phyloP scores from a whole-genome alignment of 768 basidiomycete genomes.

The Pulveroboletus sp. region DNA sequence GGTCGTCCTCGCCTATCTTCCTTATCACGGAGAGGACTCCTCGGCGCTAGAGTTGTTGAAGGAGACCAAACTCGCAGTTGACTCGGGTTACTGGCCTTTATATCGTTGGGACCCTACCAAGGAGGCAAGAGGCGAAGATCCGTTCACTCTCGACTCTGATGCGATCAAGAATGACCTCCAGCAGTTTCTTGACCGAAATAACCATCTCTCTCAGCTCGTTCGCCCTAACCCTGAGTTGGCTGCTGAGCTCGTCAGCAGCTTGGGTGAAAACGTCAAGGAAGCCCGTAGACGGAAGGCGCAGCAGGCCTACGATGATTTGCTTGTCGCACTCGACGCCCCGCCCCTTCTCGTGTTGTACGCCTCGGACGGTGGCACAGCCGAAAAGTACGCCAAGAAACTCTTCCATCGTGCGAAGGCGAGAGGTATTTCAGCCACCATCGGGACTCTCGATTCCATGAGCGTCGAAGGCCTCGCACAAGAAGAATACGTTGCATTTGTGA shows the following conservation, averaged over 20 bases:
- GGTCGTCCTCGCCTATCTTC: conserved; percentile 93
- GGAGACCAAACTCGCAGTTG: conserved; percentile 95
- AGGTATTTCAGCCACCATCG: conserved; percentile 70
- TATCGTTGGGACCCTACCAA: conserved; percentile 96
- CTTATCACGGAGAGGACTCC: conserved; percentile 72
- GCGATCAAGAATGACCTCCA: conserved; percentile 89
- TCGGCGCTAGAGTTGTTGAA: conserved; percentile 88
- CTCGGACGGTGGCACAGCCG: conserved; percentile 90
- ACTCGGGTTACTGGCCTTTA: conserved; percentile 95
- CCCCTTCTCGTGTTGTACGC: conserved; percentile 89
- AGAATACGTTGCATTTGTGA: conserved; percentile 76
- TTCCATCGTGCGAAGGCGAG: conserved; percentile 77
- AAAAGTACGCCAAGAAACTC: conserved; percentile 93
- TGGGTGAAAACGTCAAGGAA: conserved; percentile 80
- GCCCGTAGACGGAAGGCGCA: conserved; percentile 78
- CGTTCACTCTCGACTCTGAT: conserved; percentile 91
- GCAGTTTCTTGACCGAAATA: conserved; percentile 93
- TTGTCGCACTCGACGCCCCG: conserved; percentile 82
- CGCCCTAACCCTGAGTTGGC: conserved; percentile 77
- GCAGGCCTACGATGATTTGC: conserved; percentile 77
- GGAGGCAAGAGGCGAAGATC: conserved; percentile 67
- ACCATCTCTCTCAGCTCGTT: conserved; percentile 91
- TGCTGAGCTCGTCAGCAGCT: conserved; percentile 72
- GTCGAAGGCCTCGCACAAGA: conserved; percentile 73
- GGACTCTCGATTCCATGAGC: conserved; percentile 76